These are phyloP conservation scores for Gyromitra esculenta DNA, from an alignment of 2,329 filamentous ascomycete genomes.

Conservation along the genomic window DNA sequence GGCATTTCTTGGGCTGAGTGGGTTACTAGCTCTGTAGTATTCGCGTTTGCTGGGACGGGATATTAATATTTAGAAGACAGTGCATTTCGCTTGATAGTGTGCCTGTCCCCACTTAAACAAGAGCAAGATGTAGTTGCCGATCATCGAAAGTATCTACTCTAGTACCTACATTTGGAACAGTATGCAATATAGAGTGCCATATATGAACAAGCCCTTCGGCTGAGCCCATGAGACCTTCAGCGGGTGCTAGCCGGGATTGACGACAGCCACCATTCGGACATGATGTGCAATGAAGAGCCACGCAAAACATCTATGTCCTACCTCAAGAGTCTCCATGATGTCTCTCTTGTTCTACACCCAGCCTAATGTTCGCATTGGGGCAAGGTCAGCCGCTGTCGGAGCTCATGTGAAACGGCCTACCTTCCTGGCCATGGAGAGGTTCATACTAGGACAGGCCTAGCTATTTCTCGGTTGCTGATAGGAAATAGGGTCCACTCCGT, in stretches of 20 bases:
- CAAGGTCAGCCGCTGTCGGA: slow-evolving; percentile 34
- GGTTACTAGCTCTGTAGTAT: slow-evolving; percentile 6
- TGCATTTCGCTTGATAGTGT: slow-evolving; percentile 2
- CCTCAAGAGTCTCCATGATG: slow-evolving; percentile 6
- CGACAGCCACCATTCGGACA: slow-evolving; percentile 3
- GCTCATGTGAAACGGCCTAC: slow-evolving; percentile 37
- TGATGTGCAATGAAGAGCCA: slow-evolving; percentile 1
- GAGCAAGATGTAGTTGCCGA: neutral
- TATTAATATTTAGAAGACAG: neutral
- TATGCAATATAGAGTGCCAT: slow-evolving; percentile 10
- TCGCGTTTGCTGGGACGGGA: neutral
- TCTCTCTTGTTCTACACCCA: slow-evolving; percentile 17
- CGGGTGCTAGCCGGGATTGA: neutral
- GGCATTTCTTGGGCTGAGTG: neutral
- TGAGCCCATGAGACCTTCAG: neutral
- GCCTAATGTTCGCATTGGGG: slow-evolving; percentile 5
- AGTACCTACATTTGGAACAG: slow-evolving; percentile 37
- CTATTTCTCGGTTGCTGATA: slow-evolving; percentile 31
- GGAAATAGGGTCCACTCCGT: slow-evolving; percentile 8
- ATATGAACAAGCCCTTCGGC: neutral
- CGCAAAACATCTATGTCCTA: slow-evolving; percentile 31
- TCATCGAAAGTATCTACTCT: neutral
- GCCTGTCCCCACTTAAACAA: neutral
- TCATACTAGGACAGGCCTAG: slow-evolving; percentile 7
- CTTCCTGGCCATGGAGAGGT: slow-evolving; percentile 27